A percentile compares a stretch with the other conserved stretches of the same genome.
These are phyloP conservation scores for Agaricus sinodeliciosus DNA, from an alignment of 768 basidiomycete species.

Conservation along the genomic window DNA sequence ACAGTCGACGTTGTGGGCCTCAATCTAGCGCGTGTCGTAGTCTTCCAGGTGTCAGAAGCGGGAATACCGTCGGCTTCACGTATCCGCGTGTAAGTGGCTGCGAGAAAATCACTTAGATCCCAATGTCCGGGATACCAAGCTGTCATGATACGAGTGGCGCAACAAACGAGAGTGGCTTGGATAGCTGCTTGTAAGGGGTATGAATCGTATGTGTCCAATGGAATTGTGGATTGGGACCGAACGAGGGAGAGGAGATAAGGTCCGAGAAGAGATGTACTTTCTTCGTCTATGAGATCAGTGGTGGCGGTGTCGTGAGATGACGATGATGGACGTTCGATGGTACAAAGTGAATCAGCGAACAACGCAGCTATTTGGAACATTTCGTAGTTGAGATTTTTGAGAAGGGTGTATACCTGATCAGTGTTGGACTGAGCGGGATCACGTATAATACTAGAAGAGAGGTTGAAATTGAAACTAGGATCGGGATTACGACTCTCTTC, in stretches of 20 bases:
- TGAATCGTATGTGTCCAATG: constrained; percentile 22
- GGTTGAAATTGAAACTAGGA: neutral
- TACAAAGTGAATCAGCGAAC: constrained; percentile 30
- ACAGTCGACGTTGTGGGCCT: constrained; percentile 11
- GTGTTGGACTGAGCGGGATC: neutral
- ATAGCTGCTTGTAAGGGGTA: constrained; percentile 31
- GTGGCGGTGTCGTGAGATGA: constrained; percentile 17
- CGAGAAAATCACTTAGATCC: constrained; percentile 34
- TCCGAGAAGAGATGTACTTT: constrained; percentile 24
- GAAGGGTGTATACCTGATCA: constrained; percentile 6
- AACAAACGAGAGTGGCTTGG: constrained; percentile 33
- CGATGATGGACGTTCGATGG: constrained; percentile 16
- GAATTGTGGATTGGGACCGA: constrained; percentile 17
- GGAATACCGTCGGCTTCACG: constrained; percentile 16
- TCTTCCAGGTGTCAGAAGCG: constrained; percentile 18
- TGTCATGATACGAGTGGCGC: constrained; percentile 31
- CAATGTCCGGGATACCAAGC: constrained; percentile 38
- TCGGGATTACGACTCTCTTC: constrained; percentile 1
- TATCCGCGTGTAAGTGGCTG: constrained; percentile 29
- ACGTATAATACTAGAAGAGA: constrained; percentile 4
- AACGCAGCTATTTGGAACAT: constrained; percentile 34
- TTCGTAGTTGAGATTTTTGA: constrained; percentile 30
- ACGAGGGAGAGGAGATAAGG: constrained; percentile 24
- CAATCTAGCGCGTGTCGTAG: constrained; percentile 17
- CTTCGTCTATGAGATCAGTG: constrained; percentile 13